phyloP scores from a whole-genome alignment of 2,329 filamentous ascomycete species.

The Phyllosticta citrichinensis region DNA sequence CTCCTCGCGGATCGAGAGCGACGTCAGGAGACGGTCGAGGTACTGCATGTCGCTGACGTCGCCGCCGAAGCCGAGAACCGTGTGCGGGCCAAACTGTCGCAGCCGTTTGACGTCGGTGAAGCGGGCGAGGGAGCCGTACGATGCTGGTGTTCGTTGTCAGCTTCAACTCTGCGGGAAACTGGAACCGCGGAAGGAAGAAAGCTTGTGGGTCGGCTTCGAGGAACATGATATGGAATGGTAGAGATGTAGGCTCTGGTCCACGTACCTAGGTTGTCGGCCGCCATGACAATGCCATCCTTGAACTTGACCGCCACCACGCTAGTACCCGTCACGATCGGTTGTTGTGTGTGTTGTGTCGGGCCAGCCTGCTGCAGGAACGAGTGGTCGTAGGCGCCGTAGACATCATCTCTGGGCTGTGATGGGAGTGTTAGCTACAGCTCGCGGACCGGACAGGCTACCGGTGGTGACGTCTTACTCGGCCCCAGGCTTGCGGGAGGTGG shows the following conservation, averaged over 20 bases:
- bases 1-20: conserved; percentile 79
- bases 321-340: conserved; percentile 89
- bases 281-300: conserved; percentile 91
- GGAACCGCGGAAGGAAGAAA: background rate
- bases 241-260: background rate
- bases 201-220: background rate
- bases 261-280: conserved; percentile 88
- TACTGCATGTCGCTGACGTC: conserved; percentile 99
- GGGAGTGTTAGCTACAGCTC: conserved; percentile 3
- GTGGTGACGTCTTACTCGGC: conserved; percentile 42
- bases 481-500: conserved; percentile 56
- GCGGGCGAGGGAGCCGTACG: conserved; percentile 88
- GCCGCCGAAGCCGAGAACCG: conserved; percentile 87
- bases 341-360: conserved; percentile 80
- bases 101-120: conserved; percentile 97
- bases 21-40: conserved; percentile 80
- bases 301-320: conserved; percentile 94
- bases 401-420: conserved; percentile 81
- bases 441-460: background rate
- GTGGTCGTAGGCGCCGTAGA: conserved; percentile 88
- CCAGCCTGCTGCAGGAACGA: conserved; percentile 66
- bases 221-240: background rate
- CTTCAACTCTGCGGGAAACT: background rate
- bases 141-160: conserved; percentile 50
- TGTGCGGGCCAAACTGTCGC: conserved; percentile 72